These are phyloP conservation scores for Chlorella sp. DNA, from an alignment of 139 green algal species.

Conservation along the genomic window DNA sequence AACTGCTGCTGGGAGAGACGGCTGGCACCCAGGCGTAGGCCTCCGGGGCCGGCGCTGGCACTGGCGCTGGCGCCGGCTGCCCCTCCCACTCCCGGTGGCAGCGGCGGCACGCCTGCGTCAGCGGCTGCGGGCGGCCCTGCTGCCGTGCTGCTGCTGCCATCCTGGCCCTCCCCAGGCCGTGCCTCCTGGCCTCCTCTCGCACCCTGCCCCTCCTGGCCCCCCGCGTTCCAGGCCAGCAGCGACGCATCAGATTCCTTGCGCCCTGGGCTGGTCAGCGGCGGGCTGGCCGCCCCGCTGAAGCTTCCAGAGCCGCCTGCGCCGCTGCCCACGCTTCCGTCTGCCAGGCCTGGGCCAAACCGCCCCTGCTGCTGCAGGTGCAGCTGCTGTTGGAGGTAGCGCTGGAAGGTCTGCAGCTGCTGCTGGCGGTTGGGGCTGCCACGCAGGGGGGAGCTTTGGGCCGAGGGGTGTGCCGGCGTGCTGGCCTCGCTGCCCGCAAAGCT, in stretches of 20 bases:
- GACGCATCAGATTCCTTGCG: not conserved
- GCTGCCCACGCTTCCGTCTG: not conserved
- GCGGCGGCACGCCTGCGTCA: not conserved
- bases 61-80: not conserved
- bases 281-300: not conserved
- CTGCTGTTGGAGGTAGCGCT: constrained; percentile 9
- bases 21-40: not conserved
- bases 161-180: not conserved
- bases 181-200: not conserved
- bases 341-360: not conserved
- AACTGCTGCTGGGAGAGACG: constrained; percentile 5
- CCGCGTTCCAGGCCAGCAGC: not conserved
- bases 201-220: not conserved
- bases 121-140: not conserved
- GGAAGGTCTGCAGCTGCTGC: not conserved
- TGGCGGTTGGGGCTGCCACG: not conserved
- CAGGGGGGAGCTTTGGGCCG: not conserved
- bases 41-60: too few relatives aligned
- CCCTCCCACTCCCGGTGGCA: not conserved
- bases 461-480: not conserved
- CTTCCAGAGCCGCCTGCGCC: not conserved
- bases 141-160: not conserved
- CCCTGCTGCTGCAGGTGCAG: constrained; percentile 13
- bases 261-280: not conserved
- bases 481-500: constrained; percentile 11